Evolutionary conservation across 257 asterid genomes (phyloP), one percentile per base, ranked within the genome.

Genomic region (Echium plantagineum): DNA sequence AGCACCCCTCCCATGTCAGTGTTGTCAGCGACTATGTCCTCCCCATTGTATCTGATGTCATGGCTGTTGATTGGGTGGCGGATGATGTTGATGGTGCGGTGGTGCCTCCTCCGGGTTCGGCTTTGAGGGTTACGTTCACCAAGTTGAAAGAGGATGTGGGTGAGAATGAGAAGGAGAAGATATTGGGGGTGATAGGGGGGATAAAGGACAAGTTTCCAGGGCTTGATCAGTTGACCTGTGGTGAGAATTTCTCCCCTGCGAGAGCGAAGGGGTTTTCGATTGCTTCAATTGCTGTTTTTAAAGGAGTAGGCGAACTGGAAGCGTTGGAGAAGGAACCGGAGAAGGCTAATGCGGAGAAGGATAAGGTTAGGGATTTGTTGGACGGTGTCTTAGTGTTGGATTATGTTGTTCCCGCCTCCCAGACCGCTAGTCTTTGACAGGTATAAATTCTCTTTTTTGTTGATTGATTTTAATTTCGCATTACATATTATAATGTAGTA

Each of bases 261-360:
- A 83, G 96, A 67, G 90, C 86, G 0, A 87, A 91, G 77, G 98
- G 96, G 0, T 87, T 64, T 64, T 80, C 94, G 55, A 82, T 91
- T 52, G 81, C 81, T 51, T 91, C 95, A 9, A 78, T 91, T 17
- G 93, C 86, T 15, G 83, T 83, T 57, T 81, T 85, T 49, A 74
- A 75, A 46, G 87, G 94, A n/a, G 1, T 42, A 55, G 62, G 62
- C 15, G 90, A 82, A 58, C 32, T 85, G 80, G 85, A 85, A 63
- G 80, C 61, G 4, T 30, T 90, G 87, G 94, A 75, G 5, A 26
- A 70, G 19, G 78, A 83, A 66, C 7, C 69, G 18, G 95, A 71
- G 69, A 16, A 16, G 74, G 75, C 32, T 28, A 28, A 28, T 55
- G 80, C 64, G 78, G 76, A 82, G 83, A 80, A 78, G 74, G 85